phyloP scores from a whole-genome alignment of 2,329 filamentous ascomycete species.

The Botrytis fabae region DNA sequence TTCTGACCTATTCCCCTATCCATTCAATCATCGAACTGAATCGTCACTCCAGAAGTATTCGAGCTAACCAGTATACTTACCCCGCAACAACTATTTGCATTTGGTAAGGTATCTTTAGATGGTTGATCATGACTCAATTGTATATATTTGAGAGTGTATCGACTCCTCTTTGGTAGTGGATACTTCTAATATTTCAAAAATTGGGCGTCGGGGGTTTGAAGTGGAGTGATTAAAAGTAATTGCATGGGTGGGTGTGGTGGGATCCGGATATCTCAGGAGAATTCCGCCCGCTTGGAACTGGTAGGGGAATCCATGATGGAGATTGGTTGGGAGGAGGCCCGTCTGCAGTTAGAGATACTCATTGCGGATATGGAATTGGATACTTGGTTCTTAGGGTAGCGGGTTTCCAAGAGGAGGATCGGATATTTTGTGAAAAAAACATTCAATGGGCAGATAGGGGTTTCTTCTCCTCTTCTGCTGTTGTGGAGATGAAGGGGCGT shows the following conservation, averaged over 20 bases:
- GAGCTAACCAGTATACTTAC: conserved; percentile 23
- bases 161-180: not conserved
- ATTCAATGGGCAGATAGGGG: not conserved
- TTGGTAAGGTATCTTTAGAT: not conserved
- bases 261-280: not conserved
- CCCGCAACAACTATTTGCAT: conserved; percentile 26
- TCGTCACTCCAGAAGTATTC: conserved; percentile 7
- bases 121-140: not conserved
- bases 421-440: not conserved
- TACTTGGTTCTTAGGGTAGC: not conserved
- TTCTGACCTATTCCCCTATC: not conserved
- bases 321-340: not conserved
- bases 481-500: not conserved
- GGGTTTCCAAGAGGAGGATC: too few species aligned
- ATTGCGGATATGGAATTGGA: not conserved
- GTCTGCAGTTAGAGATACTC: not conserved
- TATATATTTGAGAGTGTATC: not conserved
- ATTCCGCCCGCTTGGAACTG: not conserved
- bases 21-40: conserved; percentile 26
- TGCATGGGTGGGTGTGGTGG: not conserved
- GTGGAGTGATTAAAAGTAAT: not conserved
- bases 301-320: not conserved
- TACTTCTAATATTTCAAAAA: not conserved
- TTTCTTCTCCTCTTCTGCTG: not conserved
- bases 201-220: not conserved